A percentile compares a stretch with the other conserved stretches of the same genome.
phyloP scores from a whole-genome alignment of 2,329 filamentous ascomycete species.

The Arthrocladium fulminans region DNA sequence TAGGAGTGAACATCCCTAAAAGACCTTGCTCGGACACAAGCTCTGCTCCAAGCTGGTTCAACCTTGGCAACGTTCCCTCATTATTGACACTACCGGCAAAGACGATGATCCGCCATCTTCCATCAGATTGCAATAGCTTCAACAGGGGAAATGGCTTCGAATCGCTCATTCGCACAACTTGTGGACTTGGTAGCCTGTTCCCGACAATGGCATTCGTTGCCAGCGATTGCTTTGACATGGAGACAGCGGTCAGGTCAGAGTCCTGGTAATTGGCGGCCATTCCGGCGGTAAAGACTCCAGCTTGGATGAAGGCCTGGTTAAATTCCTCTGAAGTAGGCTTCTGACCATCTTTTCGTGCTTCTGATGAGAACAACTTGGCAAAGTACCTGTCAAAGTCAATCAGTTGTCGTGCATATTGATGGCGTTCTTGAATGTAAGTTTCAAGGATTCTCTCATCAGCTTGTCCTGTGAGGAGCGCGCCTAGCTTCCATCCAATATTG shows the following conservation, averaged over 20 bases:
- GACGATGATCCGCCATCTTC: constrained; percentile 44
- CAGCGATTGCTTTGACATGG: constrained; percentile 28
- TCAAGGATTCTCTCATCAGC: constrained; percentile 38
- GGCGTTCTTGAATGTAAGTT: constrained; percentile 47
- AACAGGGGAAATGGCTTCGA: constrained; percentile 48
- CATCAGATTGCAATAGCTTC: constrained; percentile 43
- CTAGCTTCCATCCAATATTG: constrained; percentile 55
- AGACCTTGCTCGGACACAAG: constrained; percentile 35
- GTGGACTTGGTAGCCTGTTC: constrained; percentile 45
- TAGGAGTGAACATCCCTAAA: constrained; percentile 36
- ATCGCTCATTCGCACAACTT: constrained; percentile 53
- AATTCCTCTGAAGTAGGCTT: constrained; percentile 43
- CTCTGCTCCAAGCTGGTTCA: constrained; percentile 36
- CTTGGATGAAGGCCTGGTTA: constrained; percentile 48
- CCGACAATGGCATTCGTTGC: constrained; percentile 35
- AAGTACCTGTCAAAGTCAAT: constrained; percentile 53
- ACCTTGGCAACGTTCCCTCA: constrained; percentile 21
- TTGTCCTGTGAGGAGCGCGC: constrained; percentile 39
- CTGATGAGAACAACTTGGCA: constrained; percentile 45
- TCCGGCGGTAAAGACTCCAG: constrained; percentile 53
- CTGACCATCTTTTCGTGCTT: constrained; percentile 21
- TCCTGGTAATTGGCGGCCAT: constrained; percentile 48
- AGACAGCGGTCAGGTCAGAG: constrained; percentile 38
- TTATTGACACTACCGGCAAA: constrained; percentile 39
- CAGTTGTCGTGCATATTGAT: constrained; percentile 47